A percentile compares a stretch with the other conserved stretches of the same genome.
phyloP scores from a whole-genome alignment of 1,284 basidiomycete species.

The Filobasidium uniguttulatum region DNA sequence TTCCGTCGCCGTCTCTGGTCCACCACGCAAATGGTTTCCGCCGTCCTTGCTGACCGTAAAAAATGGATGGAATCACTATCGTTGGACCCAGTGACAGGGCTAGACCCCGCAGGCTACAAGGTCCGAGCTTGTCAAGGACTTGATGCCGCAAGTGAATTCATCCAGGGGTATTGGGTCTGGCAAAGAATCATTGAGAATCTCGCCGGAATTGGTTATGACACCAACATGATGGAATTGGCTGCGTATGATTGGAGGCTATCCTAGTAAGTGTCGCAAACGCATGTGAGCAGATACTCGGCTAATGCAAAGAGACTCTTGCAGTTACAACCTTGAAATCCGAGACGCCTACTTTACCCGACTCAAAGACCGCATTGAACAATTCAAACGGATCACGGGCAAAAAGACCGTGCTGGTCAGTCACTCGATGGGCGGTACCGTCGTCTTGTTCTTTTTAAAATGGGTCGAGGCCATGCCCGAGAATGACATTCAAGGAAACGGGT shows the following conservation, averaged over 20 bases:
- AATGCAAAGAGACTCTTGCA: no score
- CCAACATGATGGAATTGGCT: constrained; percentile 73
- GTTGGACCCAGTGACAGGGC: constrained; percentile 78
- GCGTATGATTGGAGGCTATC: constrained; percentile 63
- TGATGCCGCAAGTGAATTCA: constrained; percentile 61
- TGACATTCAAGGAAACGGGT: constrained; percentile 31
- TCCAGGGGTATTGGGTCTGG: constrained; percentile 44
- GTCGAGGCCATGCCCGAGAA: constrained; percentile 56
- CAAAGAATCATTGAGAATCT: constrained; percentile 84
- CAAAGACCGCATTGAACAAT: constrained; percentile 70
- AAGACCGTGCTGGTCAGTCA: constrained; percentile 82
- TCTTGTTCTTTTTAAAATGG: constrained; percentile 60
- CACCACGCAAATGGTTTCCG: constrained; percentile 40
- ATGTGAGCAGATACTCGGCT: neutral
- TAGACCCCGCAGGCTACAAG: constrained; percentile 80
- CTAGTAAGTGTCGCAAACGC: neutral
- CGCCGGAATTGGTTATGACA: constrained; percentile 79
- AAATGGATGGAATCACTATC: constrained; percentile 81
- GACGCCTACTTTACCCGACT: constrained; percentile 86
- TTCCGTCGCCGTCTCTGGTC: constrained; percentile 38
- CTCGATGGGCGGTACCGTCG: constrained; percentile 63
- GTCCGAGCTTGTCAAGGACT: constrained; percentile 75
- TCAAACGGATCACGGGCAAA: constrained; percentile 55
- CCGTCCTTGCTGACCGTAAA: constrained; percentile 70
- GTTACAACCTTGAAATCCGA: constrained; percentile 71